A percentile compares a stretch with the other conserved stretches of the same genome.
Evolutionary conservation across 257 asterid genomes (phyloP).

Genomic region (Coffea canephora): DNA sequence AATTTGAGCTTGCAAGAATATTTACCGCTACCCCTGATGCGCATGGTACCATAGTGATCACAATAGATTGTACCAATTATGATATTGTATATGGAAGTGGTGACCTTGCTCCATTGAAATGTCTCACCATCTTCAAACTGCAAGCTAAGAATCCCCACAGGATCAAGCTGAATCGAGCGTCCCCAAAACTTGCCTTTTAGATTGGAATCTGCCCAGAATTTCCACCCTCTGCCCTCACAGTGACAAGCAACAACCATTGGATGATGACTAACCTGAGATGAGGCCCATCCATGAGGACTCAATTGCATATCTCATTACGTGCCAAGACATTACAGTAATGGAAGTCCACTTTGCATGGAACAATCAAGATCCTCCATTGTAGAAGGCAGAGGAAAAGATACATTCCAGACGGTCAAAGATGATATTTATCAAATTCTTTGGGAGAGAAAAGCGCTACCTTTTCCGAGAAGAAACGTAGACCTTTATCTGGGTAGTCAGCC

Average conservation of each 20-base stretch:
- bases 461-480: conserved; percentile 88
- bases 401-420: not conserved
- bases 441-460: conserved; percentile 48
- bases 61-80: conserved; percentile 93
- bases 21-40: conserved; percentile 87
- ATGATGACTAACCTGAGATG: conserved; percentile 91
- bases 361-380: not conserved
- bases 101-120: conserved; percentile 98
- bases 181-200: conserved; percentile 99
- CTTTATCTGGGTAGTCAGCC: conserved; percentile 98
- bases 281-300: not conserved
- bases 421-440: not conserved
- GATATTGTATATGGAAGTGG: conserved; percentile 93
- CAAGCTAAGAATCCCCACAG: conserved; percentile 82
- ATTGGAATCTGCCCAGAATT: conserved; percentile 95
- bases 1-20: conserved; percentile 97
- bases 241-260: conserved; percentile 99
- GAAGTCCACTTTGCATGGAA: not conserved
- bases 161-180: conserved; percentile 97
- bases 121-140: conserved; percentile 96
- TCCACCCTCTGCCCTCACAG: conserved; percentile 97
- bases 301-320: not conserved
- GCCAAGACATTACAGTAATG: not conserved
- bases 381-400: not conserved
- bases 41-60: conserved; percentile 97